Conservation (phyloP, 768 basidiomycete genomes). For the Pisolithus sp. region DNA sequence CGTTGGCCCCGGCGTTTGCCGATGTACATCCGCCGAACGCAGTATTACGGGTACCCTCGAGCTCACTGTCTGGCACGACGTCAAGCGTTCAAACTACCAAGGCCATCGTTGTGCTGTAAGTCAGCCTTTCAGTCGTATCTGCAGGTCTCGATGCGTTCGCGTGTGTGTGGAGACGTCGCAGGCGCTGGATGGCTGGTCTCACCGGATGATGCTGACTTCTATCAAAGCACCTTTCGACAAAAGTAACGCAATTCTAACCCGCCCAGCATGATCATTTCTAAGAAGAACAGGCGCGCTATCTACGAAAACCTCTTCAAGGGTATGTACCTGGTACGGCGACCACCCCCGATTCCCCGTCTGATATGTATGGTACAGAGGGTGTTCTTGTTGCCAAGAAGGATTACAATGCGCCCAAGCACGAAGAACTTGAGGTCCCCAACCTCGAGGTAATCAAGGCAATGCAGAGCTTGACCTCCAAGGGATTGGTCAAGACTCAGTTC, state of each 20-base stretch:
- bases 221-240: neutral
- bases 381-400: conserved; percentile 99
- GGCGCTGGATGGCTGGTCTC: neutral
- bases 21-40: too few relatives aligned
- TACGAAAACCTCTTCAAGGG: conserved; percentile 99
- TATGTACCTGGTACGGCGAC: conserved; percentile 30
- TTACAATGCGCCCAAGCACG: conserved; percentile 95
- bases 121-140: neutral
- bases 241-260: conserved; percentile 1
- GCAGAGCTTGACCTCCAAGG: conserved; percentile 64
- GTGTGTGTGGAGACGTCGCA: too few relatives aligned
- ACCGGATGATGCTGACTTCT: neutral
- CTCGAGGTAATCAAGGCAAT: conserved; percentile 67
- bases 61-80: too few relatives aligned
- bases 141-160: too few relatives aligned
- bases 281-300: conserved; percentile 90
- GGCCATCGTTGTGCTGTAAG: neutral
- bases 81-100: too few relatives aligned
- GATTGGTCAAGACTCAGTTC: conserved; percentile 98
- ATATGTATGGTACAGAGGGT: conserved; percentile 58
- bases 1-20: too few relatives aligned
- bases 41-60: too few relatives aligned
- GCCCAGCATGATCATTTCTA: conserved; percentile 91
- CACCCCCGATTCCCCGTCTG: neutral
- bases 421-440: conserved; percentile 73